Percentiles rank a stretch among this genome's conserved stretches.
Evolutionary conservation across 2,329 filamentous ascomycete species (phyloP).

Genomic region (Diaporthe citriasiana): DNA sequence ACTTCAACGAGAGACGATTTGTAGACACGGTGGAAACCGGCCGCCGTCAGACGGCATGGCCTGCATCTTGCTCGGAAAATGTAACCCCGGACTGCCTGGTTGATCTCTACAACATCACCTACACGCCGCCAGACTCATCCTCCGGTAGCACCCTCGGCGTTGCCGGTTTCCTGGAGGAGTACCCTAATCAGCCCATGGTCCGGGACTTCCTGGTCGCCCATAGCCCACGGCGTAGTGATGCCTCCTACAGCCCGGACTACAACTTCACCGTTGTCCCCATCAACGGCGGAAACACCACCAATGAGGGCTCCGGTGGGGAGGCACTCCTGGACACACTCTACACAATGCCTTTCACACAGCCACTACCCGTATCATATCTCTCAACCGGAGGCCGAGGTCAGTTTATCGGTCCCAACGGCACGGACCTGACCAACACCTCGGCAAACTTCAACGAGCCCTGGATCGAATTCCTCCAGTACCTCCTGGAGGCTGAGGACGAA

Average conservation of each 20-base stretch:
- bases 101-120: conserved; percentile 28
- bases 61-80: conserved; percentile 21
- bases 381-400: conserved; percentile 12
- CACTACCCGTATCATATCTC: conserved; percentile 15
- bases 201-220: conserved; percentile 18
- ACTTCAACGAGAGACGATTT: background rate
- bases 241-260: conserved; percentile 12
- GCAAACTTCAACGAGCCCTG: conserved; percentile 30
- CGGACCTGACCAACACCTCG: conserved; percentile 1
- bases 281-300: conserved; percentile 23
- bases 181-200: background rate
- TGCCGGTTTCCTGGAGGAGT: conserved; percentile 31
- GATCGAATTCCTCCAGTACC: conserved; percentile 31
- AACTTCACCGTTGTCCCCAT: conserved; percentile 27
- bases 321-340: conserved; percentile 27
- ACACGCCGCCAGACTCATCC: conserved; percentile 18
- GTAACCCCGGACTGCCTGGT: conserved; percentile 29
- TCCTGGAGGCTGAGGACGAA: conserved; percentile 7
- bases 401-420: conserved; percentile 18
- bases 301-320: conserved; percentile 22
- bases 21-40: background rate
- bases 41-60: conserved; percentile 13
- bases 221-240: conserved; percentile 11
- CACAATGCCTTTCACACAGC: conserved; percentile 33
- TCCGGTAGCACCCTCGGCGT: conserved; percentile 27